Percentiles rank a stretch among this genome's conserved stretches.
Conservation (phyloP, 441 rosid species). For the Jatropha podagrica region DNA sequence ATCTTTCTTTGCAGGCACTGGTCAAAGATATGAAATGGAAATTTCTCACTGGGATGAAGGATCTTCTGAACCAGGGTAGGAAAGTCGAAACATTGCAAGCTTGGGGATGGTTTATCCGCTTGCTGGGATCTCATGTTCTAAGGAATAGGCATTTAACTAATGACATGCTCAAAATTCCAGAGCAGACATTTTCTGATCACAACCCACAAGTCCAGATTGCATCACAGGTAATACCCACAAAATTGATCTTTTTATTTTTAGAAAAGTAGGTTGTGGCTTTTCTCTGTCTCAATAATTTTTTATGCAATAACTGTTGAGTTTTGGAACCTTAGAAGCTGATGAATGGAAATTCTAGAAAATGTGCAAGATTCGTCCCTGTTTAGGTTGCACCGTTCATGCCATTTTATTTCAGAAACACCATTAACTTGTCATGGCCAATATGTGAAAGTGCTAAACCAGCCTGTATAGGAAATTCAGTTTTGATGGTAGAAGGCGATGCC, state of each 20-base stretch:
- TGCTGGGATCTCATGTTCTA: constrained; percentile 42
- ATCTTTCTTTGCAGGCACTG: constrained; percentile 41
- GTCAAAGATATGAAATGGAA: constrained; percentile 41
- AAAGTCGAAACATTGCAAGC: constrained; percentile 55
- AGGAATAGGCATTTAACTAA: constrained; percentile 46
- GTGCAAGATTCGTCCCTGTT: not conserved
- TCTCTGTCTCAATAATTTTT: not conserved
- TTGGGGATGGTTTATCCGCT: constrained; percentile 60
- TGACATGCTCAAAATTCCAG: constrained; percentile 54
- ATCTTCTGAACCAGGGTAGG: constrained; percentile 43
- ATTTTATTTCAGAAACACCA: not conserved
- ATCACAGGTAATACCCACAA: constrained; percentile 43
- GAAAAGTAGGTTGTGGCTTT: constrained; percentile 1
- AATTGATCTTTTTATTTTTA: not conserved
- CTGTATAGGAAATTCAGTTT: not conserved
- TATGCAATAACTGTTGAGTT: not conserved
- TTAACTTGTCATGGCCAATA: not conserved
- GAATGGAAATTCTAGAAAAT: constrained; percentile 6
- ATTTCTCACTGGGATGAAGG: constrained; percentile 43
- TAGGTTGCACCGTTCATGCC: not conserved
- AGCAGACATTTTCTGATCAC: constrained; percentile 50
- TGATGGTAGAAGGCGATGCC: not conserved
- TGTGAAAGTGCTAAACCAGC: constrained; percentile 4
- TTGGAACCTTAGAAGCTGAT: constrained; percentile 4
- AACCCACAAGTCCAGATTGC: constrained; percentile 57